A percentile compares a stretch with the other conserved stretches of the same genome.
These are phyloP conservation scores for Taiozyma onychis DNA, from an alignment of 1,139 yeast genomes.

Conservation along the genomic window DNA sequence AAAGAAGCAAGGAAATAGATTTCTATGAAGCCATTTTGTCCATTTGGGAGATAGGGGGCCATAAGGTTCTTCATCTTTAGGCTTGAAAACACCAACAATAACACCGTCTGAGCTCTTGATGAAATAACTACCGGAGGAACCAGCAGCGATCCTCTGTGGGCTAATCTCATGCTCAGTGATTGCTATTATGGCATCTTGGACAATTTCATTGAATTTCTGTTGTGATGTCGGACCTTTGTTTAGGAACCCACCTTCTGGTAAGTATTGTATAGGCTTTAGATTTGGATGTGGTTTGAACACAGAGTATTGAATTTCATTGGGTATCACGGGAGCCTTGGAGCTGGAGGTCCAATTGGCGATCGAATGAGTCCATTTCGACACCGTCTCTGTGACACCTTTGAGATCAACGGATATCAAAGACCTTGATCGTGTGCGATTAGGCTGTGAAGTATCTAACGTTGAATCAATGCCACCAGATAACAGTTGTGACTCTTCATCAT, in stretches of 20 bases:
- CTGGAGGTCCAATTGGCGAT: constrained; percentile 16
- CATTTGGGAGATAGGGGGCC: constrained; percentile 77
- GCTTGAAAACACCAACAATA: constrained; percentile 62
- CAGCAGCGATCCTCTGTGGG: constrained; percentile 55
- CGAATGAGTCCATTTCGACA: constrained; percentile 20
- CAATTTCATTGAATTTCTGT: constrained; percentile 32
- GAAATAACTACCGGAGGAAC: constrained; percentile 72
- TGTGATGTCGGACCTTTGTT: constrained; percentile 29
- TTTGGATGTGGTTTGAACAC: constrained; percentile 41
- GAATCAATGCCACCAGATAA: neutral
- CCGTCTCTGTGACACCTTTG: constrained; percentile 15
- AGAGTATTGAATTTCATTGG: constrained; percentile 42
- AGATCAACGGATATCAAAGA: constrained; percentile 19
- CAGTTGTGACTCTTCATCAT: constrained; percentile 2
- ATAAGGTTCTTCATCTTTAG: constrained; percentile 78
- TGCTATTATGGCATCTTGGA: constrained; percentile 36
- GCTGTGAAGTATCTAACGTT: neutral
- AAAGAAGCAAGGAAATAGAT: constrained; percentile 71
- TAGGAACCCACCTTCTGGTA: constrained; percentile 29
- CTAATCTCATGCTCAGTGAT: constrained; percentile 32
- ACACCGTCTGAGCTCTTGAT: constrained; percentile 34
- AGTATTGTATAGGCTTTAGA: constrained; percentile 20
- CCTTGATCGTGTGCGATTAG: constrained; percentile 9
- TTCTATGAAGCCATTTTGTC: constrained; percentile 77
- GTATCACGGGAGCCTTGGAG: constrained; percentile 13